Evolutionary conservation across 2,329 filamentous ascomycete genomes (phyloP).

Genomic region (Pseudogymnoascus sp.): DNA sequence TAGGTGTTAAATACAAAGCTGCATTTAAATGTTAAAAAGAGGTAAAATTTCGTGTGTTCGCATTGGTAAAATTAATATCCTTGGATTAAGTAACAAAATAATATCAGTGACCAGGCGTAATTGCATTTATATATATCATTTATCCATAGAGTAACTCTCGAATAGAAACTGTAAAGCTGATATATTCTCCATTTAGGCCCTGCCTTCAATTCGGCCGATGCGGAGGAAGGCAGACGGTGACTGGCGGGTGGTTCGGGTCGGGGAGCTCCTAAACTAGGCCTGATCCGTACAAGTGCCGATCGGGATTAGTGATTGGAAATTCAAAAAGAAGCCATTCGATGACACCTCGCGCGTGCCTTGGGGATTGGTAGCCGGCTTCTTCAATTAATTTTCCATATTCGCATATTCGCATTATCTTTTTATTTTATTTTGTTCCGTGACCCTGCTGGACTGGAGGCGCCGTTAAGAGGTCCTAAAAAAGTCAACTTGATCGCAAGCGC

Average conservation of each 20-base stretch:
- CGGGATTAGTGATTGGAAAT: constrained; percentile 5
- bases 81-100: background rate
- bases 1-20: constrained; percentile 2
- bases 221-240: background rate
- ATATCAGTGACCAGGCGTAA: background rate
- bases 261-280: constrained; percentile 4
- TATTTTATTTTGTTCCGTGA: background rate
- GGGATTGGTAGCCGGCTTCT: background rate
- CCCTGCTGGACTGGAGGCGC: background rate
- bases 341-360: constrained; percentile 3
- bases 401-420: constrained; percentile 4
- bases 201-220: background rate
- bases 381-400: constrained; percentile 5
- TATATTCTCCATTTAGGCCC: background rate
- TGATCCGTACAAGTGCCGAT: background rate
- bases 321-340: constrained; percentile 7
- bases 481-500: background rate
- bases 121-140: background rate
- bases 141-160: background rate
- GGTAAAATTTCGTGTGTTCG: background rate
- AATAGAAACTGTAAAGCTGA: background rate
- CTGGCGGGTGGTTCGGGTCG: background rate
- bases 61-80: background rate
- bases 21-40: background rate
- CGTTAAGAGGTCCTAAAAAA: background rate